phyloP scores from a whole-genome alignment of 139 green algal species.

The Ettlia oleoabundans region DNA sequence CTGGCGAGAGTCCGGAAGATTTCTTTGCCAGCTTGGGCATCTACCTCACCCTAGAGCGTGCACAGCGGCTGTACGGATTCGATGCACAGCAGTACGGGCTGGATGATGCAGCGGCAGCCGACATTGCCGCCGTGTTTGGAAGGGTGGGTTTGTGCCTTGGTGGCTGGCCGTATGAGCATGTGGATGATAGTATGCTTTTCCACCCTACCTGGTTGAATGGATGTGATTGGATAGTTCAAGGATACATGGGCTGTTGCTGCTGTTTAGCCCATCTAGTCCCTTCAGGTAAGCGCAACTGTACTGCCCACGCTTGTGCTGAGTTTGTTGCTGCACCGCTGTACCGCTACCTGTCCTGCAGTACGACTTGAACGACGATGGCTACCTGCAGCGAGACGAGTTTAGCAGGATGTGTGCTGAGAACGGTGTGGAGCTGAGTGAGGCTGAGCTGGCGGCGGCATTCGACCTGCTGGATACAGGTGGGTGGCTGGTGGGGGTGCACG shows the following conservation, averaged over 20 bases:
- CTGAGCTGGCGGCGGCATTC: conserved; percentile 39
- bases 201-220: no score
- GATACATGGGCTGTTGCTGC: no score
- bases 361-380: conserved; percentile 47
- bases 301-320: no score
- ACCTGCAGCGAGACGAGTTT: conserved; percentile 36
- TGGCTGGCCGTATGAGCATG: no score
- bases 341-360: background rate
- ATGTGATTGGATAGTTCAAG: no score
- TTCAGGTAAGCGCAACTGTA: no score
- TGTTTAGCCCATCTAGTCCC: no score
- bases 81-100: conserved; percentile 6
- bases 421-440: background rate
- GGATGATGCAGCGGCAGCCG: conserved; percentile 2
- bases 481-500: background rate
- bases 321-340: no score
- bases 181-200: no score
- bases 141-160: background rate
- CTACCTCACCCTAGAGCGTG: conserved; percentile 38
- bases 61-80: conserved; percentile 35
- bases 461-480: conserved; percentile 40
- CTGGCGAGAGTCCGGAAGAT: conserved; percentile 3
- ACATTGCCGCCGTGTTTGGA: conserved; percentile 39
- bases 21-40: conserved; percentile 41
- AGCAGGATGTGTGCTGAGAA: conserved; percentile 20